phyloP scores from a whole-genome alignment of 768 basidiomycete species.

The Hemileccinum impolitum region DNA sequence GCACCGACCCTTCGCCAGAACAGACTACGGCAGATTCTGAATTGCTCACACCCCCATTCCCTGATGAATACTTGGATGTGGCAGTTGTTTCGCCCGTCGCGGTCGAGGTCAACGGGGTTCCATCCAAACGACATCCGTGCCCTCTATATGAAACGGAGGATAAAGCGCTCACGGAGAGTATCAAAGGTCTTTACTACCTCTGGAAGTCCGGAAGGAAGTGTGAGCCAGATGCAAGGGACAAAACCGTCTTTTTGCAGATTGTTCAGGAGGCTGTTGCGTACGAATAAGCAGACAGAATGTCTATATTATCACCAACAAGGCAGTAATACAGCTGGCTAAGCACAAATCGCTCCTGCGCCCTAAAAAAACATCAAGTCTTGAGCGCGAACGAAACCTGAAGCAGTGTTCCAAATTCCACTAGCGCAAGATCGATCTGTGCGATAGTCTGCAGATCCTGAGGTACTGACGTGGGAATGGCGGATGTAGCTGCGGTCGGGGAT shows the following conservation, averaged over 20 bases:
- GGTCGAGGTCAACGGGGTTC: slow-evolving; percentile 11
- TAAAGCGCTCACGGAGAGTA: slow-evolving; percentile 47
- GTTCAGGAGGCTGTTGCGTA: slow-evolving; percentile 30
- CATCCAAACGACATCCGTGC: slow-evolving; percentile 1
- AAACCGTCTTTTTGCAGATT: slow-evolving; percentile 31
- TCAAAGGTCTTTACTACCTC: slow-evolving; percentile 54
- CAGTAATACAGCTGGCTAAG: neutral
- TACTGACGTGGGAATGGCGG: slow-evolving; percentile 14
- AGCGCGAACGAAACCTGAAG: slow-evolving; percentile 13
- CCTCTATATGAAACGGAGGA: slow-evolving; percentile 23
- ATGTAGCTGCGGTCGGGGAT: slow-evolving; percentile 6
- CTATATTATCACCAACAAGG: neutral
- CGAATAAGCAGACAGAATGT: slow-evolving; percentile 9
- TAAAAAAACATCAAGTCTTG: neutral
- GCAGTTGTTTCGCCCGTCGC: slow-evolving; percentile 12
- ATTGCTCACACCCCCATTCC: slow-evolving; percentile 21
- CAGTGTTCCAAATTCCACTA: slow-evolving; percentile 24
- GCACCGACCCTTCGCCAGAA: slow-evolving; percentile 9
- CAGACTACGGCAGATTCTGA: slow-evolving; percentile 22
- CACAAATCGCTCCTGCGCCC: neutral
- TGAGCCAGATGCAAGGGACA: slow-evolving; percentile 19
- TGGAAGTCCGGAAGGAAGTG: slow-evolving; percentile 46
- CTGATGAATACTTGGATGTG: slow-evolving; percentile 9
- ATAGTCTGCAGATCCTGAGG: slow-evolving; percentile 21
- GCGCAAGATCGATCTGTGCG: slow-evolving; percentile 21